Evolutionary conservation across 2,329 filamentous ascomycete species (phyloP), one percentile per base, ranked within the genome.

Genomic region (Aspergillus thermomutatus): DNA sequence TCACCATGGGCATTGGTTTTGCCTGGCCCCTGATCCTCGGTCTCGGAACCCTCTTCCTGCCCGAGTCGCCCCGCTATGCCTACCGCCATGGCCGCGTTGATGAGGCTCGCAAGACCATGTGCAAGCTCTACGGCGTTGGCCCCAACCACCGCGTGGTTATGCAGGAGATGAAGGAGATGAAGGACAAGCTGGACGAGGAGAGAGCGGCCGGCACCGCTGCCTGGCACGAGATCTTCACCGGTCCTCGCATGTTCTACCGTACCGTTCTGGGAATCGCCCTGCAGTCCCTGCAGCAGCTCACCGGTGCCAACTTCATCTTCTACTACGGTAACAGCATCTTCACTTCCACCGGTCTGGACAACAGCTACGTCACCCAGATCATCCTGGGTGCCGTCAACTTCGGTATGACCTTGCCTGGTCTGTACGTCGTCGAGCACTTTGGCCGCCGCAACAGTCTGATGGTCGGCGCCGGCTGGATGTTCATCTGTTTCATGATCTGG

Each of bases 311-410:
- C 55, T 77, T 74, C 65, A 77, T 77, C 63, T 77, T 76, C 65
- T 85, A 86, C 72, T 90, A 88, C 37, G 68, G 69, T 4, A 70
- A 68, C 1, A 60, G 57, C 0, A 61, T 71, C 11, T 91, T 91
- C 71, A 58, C 81, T 54, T 82, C 85, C 1, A 84, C 87, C 3
- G 87, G 86, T 45, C 82, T 90, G 45, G 66, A 80, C 0, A 86
- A 90, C 66, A 83, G 83, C 8, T 86, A 85, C 60, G 76, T 83
- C 52, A 86, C 83, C 0, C 84, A 87, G 66, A 82, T 89, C 69
- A 88, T 89, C 53, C 77, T 88, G 2, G 78, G 78, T 19, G 83
- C 81, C 7, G 85, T 90, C 61, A 91, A 91, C 64, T 86, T 90
- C 11, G 80, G 77, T 51, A 82, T 80, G 62, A 89, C 87, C 1